phyloP scores from a whole-genome alignment of 1,139 yeast genomes.

The Candida mesenterica region DNA sequence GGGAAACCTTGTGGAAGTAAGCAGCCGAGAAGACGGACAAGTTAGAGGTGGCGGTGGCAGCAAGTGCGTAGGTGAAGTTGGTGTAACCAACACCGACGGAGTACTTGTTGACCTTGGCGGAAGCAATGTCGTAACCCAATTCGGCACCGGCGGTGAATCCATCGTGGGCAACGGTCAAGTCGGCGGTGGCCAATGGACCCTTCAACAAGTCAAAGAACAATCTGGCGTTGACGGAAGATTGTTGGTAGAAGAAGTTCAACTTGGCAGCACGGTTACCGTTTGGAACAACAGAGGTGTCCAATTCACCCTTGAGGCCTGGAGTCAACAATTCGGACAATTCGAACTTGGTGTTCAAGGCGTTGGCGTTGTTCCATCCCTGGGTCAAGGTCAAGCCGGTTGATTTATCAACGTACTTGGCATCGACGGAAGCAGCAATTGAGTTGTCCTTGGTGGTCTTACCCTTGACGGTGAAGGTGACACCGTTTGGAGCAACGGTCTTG shows the following conservation, averaged over 20 bases:
- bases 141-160: conserved; percentile 98
- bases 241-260: conserved; percentile 87
- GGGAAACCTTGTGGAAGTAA: conserved; percentile 93
- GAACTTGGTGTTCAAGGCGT: conserved; percentile 87
- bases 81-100: conserved; percentile 93
- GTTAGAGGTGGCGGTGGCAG: conserved; percentile 87
- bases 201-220: conserved; percentile 92
- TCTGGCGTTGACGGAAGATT: conserved; percentile 91
- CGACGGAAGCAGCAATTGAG: conserved; percentile 84
- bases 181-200: conserved; percentile 95
- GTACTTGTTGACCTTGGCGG: conserved; percentile 92
- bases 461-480: conserved; percentile 91
- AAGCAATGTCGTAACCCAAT: conserved; percentile 91
- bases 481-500: conserved; percentile 93
- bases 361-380: conserved; percentile 97
- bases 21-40: conserved; percentile 91
- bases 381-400: conserved; percentile 89
- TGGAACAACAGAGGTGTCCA: conserved; percentile 86
- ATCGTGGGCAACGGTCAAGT: conserved; percentile 91
- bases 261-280: conserved; percentile 86
- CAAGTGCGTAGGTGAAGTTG: conserved; percentile 83
- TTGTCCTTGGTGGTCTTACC: conserved; percentile 87
- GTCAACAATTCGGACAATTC: conserved; percentile 91
- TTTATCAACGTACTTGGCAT: conserved; percentile 92
- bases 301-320: conserved; percentile 93